A percentile compares a stretch with the other conserved stretches of the same genome.
These are phyloP conservation scores for Alnus rubra DNA, from an alignment of 306 rosid genomes.

Conservation along the genomic window DNA sequence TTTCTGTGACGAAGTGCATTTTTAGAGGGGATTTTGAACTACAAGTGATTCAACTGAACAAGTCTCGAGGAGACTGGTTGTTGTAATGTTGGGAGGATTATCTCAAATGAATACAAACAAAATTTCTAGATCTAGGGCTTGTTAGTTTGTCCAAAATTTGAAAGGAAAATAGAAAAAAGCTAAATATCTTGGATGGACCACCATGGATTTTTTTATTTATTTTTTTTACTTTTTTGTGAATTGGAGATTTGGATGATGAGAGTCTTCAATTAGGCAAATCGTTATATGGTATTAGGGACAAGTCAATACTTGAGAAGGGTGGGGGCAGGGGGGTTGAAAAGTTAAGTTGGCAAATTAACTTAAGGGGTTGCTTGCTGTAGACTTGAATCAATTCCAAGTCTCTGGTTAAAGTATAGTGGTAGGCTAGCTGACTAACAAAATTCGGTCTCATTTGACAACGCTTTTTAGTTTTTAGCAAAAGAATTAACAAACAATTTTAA, in stretches of 20 bases:
- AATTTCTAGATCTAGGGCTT: neutral
- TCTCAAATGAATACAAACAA: neutral
- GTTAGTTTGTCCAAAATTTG: neutral
- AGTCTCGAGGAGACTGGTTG: neutral
- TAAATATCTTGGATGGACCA: neutral
- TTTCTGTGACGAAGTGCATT: too few species aligned
- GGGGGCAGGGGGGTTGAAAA: neutral
- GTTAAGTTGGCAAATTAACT: neutral
- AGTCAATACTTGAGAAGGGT: neutral
- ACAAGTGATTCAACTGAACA: neutral
- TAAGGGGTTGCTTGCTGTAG: constrained; percentile 13
- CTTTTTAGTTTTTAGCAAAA: too few species aligned
- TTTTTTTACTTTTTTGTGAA: neutral
- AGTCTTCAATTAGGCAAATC: constrained; percentile 9
- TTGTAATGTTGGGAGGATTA: neutral
- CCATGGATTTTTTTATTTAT: neutral
- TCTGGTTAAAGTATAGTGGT: neutral
- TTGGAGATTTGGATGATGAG: neutral
- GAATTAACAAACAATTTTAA: too few species aligned
- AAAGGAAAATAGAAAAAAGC: neutral
- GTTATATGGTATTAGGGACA: neutral
- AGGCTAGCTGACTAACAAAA: too few species aligned
- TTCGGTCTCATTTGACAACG: too few species aligned
- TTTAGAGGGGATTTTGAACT: neutral
- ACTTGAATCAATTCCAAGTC: neutral